phyloP scores from a whole-genome alignment of 1,284 basidiomycete species.

The Gymnopus androsaceus region DNA sequence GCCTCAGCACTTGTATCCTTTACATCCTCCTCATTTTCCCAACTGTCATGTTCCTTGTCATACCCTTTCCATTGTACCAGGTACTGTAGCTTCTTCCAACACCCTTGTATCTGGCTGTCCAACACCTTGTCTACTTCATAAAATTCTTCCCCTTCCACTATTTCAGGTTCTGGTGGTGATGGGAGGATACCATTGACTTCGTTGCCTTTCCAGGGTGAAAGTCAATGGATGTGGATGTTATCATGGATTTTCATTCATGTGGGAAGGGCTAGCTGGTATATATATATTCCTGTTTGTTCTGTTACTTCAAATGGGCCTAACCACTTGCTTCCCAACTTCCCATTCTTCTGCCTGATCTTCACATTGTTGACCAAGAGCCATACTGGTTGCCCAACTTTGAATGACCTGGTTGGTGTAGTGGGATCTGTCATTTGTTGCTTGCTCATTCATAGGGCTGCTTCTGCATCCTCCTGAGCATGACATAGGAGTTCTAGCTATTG shows the following conservation, averaged over 20 bases:
- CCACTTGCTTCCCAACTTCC: background rate
- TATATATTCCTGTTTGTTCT: background rate
- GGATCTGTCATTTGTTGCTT: too few relatives aligned
- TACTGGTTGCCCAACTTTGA: background rate
- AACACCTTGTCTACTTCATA: too few relatives aligned
- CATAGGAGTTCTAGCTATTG: too few relatives aligned
- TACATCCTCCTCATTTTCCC: too few relatives aligned
- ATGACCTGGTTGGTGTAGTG: background rate
- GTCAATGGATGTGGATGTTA: conserved; percentile 17
- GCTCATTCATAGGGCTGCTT: too few relatives aligned
- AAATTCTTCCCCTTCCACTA: background rate
- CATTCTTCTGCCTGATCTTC: background rate
- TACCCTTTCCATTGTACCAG: too few relatives aligned
- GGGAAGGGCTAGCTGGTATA: background rate
- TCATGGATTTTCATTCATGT: background rate
- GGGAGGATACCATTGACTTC: background rate
- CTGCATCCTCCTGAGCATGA: too few relatives aligned
- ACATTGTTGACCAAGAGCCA: background rate
- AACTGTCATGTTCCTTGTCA: too few relatives aligned
- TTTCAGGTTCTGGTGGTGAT: background rate
- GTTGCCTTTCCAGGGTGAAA: conserved; percentile 13
- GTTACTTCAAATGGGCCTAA: background rate
- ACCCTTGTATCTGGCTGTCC: too few relatives aligned
- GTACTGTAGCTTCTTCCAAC: too few relatives aligned
- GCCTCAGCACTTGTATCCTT: too few relatives aligned